These are phyloP conservation scores for Podospora pseudopauciseta DNA, from an alignment of 495 filamentous ascomycete genomes.

Conservation along the genomic window DNA sequence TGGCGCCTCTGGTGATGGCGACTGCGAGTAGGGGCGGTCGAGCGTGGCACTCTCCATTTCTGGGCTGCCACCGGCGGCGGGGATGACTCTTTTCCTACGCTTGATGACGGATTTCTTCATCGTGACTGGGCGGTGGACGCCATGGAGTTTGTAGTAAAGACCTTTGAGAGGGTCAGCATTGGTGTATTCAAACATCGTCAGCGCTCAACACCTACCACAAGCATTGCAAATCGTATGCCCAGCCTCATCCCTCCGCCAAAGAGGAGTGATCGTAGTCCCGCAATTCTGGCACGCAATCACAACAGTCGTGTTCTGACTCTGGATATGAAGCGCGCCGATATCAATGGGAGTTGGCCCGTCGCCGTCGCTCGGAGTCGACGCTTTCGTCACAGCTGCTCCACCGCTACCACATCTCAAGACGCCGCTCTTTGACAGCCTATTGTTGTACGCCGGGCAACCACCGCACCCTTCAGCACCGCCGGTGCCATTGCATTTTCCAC, in stretches of 20 bases:
- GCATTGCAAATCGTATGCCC: constrained; percentile 99
- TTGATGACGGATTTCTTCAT: constrained; percentile 99
- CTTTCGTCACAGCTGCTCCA: constrained; percentile 22
- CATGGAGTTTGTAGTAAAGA: constrained; percentile 95
- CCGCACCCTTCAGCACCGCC: constrained; percentile 94
- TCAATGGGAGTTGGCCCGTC: constrained; percentile 45
- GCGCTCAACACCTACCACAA: constrained; percentile 65
- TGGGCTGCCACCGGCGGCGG: constrained; percentile 52
- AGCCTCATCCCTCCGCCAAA: constrained; percentile 92
- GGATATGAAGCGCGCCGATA: constrained; percentile 44
- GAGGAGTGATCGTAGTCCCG: constrained; percentile 90
- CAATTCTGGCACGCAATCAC: constrained; percentile 96
- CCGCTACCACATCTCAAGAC: constrained; percentile 47
- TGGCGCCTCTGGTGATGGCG: constrained; percentile 36
- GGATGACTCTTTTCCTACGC: constrained; percentile 90
- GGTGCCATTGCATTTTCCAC: constrained; percentile 93
- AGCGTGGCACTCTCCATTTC: constrained; percentile 41
- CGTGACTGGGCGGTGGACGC: constrained; percentile 81
- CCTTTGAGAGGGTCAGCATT: constrained; percentile 46
- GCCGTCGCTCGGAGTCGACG: constrained; percentile 26
- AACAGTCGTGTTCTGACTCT: constrained; percentile 60
- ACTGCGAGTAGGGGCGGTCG: constrained; percentile 43
- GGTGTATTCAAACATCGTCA: not conserved
- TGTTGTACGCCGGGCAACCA: constrained; percentile 96
- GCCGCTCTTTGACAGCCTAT: constrained; percentile 84